phyloP scores from a whole-genome alignment of 2,329 filamentous ascomycete species.

The Nannizziopsis barbatae region DNA sequence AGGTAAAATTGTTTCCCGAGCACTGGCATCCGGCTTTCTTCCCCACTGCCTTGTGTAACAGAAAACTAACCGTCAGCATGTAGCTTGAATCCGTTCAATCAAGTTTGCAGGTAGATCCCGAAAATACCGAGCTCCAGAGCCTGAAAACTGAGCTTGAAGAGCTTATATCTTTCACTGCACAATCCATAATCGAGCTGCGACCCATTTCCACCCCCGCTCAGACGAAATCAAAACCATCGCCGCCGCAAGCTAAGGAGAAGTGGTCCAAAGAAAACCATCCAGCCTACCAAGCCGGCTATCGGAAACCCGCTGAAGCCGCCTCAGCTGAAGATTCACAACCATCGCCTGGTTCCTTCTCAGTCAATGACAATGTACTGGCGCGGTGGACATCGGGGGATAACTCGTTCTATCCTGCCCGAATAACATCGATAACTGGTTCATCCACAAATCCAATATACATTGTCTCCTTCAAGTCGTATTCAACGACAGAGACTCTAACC shows the following conservation, averaged over 20 bases:
- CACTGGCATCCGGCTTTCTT: background rate
- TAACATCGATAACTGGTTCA: conserved; percentile 87
- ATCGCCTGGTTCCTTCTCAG: conserved; percentile 54
- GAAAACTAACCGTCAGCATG: background rate
- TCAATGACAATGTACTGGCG: conserved; percentile 82
- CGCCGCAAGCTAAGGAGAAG: conserved; percentile 54
- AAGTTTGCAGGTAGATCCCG: conserved; percentile 68
- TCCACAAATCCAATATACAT: conserved; percentile 84
- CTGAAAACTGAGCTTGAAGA: conserved; percentile 72
- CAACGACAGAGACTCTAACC: conserved; percentile 65
- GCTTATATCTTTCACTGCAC: conserved; percentile 67
- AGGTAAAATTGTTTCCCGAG: conserved; percentile 30
- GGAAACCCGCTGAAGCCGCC: conserved; percentile 31
- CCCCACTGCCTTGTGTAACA: background rate
- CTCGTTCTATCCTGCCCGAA: conserved; percentile 80
- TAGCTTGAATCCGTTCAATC: conserved; percentile 68
- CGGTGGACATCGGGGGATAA: conserved; percentile 87
- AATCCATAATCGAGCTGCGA: conserved; percentile 70
- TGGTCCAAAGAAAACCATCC: conserved; percentile 74
- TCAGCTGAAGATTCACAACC: conserved; percentile 43
- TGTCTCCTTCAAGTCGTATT: conserved; percentile 88
- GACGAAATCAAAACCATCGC: conserved; percentile 35
- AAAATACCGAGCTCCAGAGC: conserved; percentile 63
- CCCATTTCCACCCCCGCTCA: conserved; percentile 42
- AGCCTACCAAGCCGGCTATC: conserved; percentile 54